A percentile compares a stretch with the other conserved stretches of the same genome.
Conservation (phyloP, 2,329 filamentous ascomycete species). For the Aspergillus sp. region DNA sequence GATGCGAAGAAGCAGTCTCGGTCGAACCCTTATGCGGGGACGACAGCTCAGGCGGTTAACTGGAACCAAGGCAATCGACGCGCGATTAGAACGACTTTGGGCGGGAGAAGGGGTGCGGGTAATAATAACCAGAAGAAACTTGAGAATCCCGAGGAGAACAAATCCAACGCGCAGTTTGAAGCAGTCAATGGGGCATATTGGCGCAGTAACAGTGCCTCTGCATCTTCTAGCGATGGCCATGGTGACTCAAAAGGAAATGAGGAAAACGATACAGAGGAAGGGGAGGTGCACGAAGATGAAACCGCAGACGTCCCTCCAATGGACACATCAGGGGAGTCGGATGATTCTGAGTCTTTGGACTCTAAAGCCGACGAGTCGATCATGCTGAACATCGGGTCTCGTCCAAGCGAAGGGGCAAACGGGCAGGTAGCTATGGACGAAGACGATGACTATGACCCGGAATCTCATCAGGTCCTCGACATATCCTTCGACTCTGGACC, state of each 20-base stretch:
- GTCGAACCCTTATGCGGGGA: conserved; percentile 15
- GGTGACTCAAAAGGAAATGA: conserved; percentile 7
- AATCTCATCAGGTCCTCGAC: conserved; percentile 7
- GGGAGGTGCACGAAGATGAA: conserved; percentile 16
- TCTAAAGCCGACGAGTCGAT: conserved; percentile 36
- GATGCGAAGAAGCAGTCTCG: conserved; percentile 1
- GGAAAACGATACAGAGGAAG: conserved; percentile 17
- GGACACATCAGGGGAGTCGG: conserved; percentile 20
- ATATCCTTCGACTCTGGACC: conserved; percentile 2
- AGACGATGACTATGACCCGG: conserved; percentile 18
- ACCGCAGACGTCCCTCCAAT: conserved; percentile 7
- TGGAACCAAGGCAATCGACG: conserved; percentile 40
- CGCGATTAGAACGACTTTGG: conserved; percentile 37
- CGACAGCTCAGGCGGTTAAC: conserved; percentile 25
- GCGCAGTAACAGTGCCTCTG: conserved; percentile 30
- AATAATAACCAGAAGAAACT: background rate
- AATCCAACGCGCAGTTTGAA: conserved; percentile 20
- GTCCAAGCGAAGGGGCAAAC: conserved; percentile 8
- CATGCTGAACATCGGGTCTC: conserved; percentile 32
- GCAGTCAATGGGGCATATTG: conserved; percentile 31
- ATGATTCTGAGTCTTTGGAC: conserved; percentile 23
- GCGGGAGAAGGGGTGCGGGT: conserved; percentile 15
- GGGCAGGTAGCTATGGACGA: conserved; percentile 3
- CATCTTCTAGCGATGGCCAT: conserved; percentile 11
- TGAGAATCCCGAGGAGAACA: conserved; percentile 4